Percentiles rank a stretch among this genome's conserved stretches.
phyloP scores from a whole-genome alignment of 169 alveolate genomes.

The Cytauxzoon felis region DNA sequence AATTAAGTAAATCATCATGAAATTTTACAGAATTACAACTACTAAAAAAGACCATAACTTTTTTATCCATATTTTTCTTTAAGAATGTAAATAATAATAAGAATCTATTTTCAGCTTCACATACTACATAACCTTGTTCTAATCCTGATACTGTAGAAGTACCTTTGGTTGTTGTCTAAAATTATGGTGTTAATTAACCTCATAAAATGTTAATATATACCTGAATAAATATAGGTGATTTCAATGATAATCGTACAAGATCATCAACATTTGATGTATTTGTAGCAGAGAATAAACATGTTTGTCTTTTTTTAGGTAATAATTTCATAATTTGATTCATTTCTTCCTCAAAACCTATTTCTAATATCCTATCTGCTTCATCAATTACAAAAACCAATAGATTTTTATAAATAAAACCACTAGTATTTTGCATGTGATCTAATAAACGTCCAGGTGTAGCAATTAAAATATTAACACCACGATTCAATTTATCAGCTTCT shows the following conservation, averaged over 20 bases:
- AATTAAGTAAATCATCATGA: slow-evolving; percentile 95
- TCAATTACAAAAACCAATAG: slow-evolving; percentile 93
- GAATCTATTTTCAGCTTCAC: slow-evolving; percentile 94
- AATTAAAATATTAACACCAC: slow-evolving; percentile 93
- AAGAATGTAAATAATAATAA: slow-evolving; percentile 93
- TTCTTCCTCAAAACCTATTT: slow-evolving; percentile 99
- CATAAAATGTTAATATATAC: slow-evolving; percentile 45
- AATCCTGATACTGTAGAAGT: slow-evolving; percentile 92
- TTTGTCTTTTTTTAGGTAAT: slow-evolving; percentile 94
- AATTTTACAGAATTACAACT: slow-evolving; percentile 97
- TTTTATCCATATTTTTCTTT: slow-evolving; percentile 89
- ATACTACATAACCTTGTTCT: slow-evolving; percentile 96
- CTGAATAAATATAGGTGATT: slow-evolving; percentile 92
- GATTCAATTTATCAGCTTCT: slow-evolving; percentile 93
- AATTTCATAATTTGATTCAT: slow-evolving; percentile 93
- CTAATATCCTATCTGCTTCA: slow-evolving; percentile 98
- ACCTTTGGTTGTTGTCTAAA: slow-evolving; percentile 41
- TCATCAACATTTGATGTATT: slow-evolving; percentile 95
- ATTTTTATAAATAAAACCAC: slow-evolving; percentile 93
- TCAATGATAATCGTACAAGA: slow-evolving; percentile 91
- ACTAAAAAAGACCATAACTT: slow-evolving; percentile 96
- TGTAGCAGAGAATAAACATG: slow-evolving; percentile 98
- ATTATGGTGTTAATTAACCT: no score
- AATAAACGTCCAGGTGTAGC: slow-evolving; percentile 99
- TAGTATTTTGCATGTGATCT: slow-evolving; percentile 97